A percentile compares a stretch with the other conserved stretches of the same genome.
Conservation (phyloP, 2,329 filamentous ascomycete genomes). For the Grosmannia serpens region DNA sequence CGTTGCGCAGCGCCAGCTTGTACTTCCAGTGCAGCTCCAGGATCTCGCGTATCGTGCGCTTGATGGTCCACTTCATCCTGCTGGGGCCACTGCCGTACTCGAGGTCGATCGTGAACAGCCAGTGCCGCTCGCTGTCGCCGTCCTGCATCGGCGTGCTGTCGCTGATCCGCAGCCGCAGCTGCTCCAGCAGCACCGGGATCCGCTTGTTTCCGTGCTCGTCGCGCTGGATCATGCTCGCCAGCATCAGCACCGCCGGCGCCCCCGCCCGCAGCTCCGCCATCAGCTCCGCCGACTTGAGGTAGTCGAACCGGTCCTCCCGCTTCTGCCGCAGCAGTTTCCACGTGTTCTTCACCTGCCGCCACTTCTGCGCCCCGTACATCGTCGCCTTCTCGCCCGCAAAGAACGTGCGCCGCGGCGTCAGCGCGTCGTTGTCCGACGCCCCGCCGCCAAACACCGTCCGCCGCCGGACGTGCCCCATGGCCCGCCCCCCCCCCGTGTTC, state of each 20-base stretch:
- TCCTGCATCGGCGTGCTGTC: constrained; percentile 64
- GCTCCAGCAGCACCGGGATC: constrained; percentile 89
- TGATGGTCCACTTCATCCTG: constrained; percentile 92
- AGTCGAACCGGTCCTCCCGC: constrained; percentile 82
- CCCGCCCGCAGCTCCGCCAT: constrained; percentile 92
- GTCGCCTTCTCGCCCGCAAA: constrained; percentile 57
- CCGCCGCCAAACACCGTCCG: constrained; percentile 54
- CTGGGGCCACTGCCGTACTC: constrained; percentile 95
- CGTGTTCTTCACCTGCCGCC: constrained; percentile 86
- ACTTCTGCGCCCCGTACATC: constrained; percentile 70
- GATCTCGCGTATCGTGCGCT: constrained; percentile 79
- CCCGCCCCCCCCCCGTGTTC: constrained; percentile 31
- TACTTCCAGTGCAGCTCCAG: constrained; percentile 89
- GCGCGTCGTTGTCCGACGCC: constrained; percentile 48
- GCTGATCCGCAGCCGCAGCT: constrained; percentile 77
- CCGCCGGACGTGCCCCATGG: constrained; percentile 52
- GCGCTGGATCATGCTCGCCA: constrained; percentile 95
- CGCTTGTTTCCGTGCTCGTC: constrained; percentile 93
- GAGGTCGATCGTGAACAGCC: constrained; percentile 80
- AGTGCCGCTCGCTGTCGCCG: constrained; percentile 56
- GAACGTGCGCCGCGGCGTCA: constrained; percentile 40
- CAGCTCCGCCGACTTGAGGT: constrained; percentile 88
- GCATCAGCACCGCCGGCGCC: constrained; percentile 81
- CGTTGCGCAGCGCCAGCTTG: constrained; percentile 73
- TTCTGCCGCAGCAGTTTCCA: constrained; percentile 68